Base-by-base conservation (phyloP, 495 filamentous ascomycete genomes). In the Neurospora terricola region DNA sequence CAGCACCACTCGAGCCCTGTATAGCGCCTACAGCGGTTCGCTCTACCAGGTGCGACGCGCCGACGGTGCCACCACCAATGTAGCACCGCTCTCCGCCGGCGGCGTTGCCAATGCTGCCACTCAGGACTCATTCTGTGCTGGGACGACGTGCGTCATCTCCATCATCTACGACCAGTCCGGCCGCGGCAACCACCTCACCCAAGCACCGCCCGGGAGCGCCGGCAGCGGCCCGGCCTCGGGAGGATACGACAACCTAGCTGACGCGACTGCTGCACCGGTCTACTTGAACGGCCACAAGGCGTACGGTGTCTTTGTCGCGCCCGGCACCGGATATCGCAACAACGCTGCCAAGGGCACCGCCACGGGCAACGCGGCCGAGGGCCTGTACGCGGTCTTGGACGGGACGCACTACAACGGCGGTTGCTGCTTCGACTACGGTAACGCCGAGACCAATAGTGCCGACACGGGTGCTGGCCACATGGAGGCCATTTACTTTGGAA, bases 341-440 rank as follows among this genome's bases (percentile, higher is more conserved):
- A 83, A 89, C 72, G 80, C 73, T 6, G 81, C 79, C 72, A 83
- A 68, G 36, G 87, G 86, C 72, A 85, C 78, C 16, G 88, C 88
- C 36, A 87, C 75, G n/a, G 86, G 84, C 11, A 85, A 90, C 48
- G 83, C 69, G 38, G 37, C 87, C 0, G 84, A 90, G 80, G 87
- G 87, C 69, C 86, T 90, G 80, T 90, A 90, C 76, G 86, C 85
- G 0, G 85, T 90, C 40, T 80, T 90, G 27, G 88, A 90, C 69
- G 42, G 42, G 42, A 45, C 42, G 42, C n/a, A 45, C 42, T 45
- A 45, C n/a, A 45, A 45, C 8, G 42, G 88, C 40, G 82, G 39
- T 37, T 90, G 88, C 83, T 90, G 88, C 81, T 90, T 87, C 74
- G 88, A 90, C 79, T 90, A 90, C 70, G 88, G 87, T 70, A 90